Conservation (phyloP, 441 rosid genomes). For the Jatropha podagrica region DNA sequence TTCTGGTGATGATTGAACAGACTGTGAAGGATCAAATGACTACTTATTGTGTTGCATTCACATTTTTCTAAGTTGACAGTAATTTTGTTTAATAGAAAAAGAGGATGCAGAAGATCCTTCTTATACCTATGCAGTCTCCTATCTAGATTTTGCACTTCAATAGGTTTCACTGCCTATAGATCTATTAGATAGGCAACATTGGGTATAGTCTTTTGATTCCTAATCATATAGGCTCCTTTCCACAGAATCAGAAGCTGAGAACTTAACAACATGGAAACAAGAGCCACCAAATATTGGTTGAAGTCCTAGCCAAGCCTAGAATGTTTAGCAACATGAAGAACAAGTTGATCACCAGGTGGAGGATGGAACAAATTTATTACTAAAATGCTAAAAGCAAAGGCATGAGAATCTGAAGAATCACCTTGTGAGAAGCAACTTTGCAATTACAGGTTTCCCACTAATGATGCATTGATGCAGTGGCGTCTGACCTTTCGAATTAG, state of each 20-base stretch:
- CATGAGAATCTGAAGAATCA: slow-evolving; percentile 27
- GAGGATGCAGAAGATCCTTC: background rate
- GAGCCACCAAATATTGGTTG: background rate
- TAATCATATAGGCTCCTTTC: background rate
- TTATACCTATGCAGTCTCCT: background rate
- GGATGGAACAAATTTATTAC: background rate
- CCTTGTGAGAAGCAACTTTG: slow-evolving; percentile 84
- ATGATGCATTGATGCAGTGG: slow-evolving; percentile 77
- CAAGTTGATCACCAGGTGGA: background rate
- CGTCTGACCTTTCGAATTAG: slow-evolving; percentile 65
- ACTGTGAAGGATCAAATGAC: too few relatives aligned
- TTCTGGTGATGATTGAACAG: background rate
- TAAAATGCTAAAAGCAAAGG: background rate
- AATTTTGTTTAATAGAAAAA: background rate
- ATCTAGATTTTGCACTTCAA: background rate
- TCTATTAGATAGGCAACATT: background rate
- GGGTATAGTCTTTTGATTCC: background rate
- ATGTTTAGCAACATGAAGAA: background rate
- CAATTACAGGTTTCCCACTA: slow-evolving; percentile 60
- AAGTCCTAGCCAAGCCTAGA: background rate
- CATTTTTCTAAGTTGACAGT: background rate
- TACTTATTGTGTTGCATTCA: background rate
- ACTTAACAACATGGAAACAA: background rate
- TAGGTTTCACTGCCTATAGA: background rate
- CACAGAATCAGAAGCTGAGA: background rate